These are phyloP conservation scores for Lentinula aciculospora DNA, from an alignment of 768 basidiomycete species.

Conservation along the genomic window DNA sequence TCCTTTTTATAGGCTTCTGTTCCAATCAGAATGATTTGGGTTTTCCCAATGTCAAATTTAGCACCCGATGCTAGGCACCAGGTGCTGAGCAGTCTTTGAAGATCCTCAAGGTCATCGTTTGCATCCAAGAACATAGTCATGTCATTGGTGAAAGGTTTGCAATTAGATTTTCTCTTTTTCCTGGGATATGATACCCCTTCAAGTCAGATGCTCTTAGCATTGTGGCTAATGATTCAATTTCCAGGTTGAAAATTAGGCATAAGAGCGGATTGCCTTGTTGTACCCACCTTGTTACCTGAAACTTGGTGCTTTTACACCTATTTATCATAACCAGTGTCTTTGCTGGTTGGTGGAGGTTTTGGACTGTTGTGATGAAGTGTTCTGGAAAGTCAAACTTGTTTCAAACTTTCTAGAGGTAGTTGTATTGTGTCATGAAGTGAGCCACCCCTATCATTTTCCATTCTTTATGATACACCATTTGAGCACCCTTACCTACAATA, in stretches of 20 bases:
- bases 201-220: slow-evolving; percentile 13
- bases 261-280: slow-evolving; percentile 27
- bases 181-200: slow-evolving; percentile 13
- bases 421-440: slow-evolving; percentile 10
- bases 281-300: slow-evolving; percentile 12
- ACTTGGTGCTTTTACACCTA: slow-evolving; percentile 14
- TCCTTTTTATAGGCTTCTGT: neutral
- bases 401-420: slow-evolving; percentile 10
- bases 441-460: too few species aligned
- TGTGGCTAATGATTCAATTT: slow-evolving; percentile 23
- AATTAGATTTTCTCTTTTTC: slow-evolving; percentile 5
- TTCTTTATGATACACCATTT: too few species aligned
- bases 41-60: slow-evolving; percentile 18
- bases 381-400: slow-evolving; percentile 2
- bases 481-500: too few species aligned
- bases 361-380: slow-evolving; percentile 11
- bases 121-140: slow-evolving; percentile 14
- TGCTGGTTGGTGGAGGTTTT: slow-evolving; percentile 16
- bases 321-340: slow-evolving; percentile 19
- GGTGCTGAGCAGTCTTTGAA: neutral
- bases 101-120: slow-evolving; percentile 5
- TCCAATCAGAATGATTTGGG: slow-evolving; percentile 16
- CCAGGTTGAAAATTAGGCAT: slow-evolving; percentile 26
- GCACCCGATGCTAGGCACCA: slow-evolving; percentile 10
- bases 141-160: slow-evolving; percentile 20